A percentile compares a stretch with the other conserved stretches of the same genome.
These are phyloP conservation scores for Erysimum cheiri DNA, from an alignment of 441 rosid species.

Conservation along the genomic window DNA sequence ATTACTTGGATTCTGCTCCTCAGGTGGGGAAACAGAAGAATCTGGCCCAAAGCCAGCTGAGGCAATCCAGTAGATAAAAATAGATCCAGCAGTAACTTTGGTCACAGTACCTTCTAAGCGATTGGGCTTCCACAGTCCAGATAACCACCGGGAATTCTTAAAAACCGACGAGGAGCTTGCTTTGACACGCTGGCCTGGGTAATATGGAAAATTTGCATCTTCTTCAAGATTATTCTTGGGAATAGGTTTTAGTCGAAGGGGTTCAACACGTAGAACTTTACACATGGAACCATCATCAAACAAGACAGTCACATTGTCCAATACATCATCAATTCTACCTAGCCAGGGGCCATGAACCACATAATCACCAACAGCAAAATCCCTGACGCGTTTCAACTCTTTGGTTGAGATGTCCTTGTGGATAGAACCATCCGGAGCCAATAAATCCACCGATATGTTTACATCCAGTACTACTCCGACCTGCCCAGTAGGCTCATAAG, in stretches of 20 bases:
- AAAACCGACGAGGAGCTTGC: constrained; percentile 86
- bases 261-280: constrained; percentile 85
- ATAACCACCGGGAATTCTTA: constrained; percentile 81
- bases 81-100: constrained; percentile 83
- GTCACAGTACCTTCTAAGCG: constrained; percentile 93
- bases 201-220: constrained; percentile 80
- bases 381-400: constrained; percentile 84
- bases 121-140: constrained; percentile 89
- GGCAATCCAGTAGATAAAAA: constrained; percentile 93
- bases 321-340: constrained; percentile 91
- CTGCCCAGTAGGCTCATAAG: constrained; percentile 86
- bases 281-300: constrained; percentile 96
- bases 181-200: constrained; percentile 95
- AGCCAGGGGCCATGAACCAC: constrained; percentile 95
- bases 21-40: constrained; percentile 87
- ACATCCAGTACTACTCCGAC: constrained; percentile 90
- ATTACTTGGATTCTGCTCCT: constrained; percentile 88
- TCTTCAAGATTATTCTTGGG: constrained; percentile 79
- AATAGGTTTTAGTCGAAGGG: constrained; percentile 71
- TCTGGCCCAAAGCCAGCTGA: constrained; percentile 93
- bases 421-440: constrained; percentile 70
- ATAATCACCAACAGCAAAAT: constrained; percentile 83
- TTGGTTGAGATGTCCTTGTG: constrained; percentile 68
- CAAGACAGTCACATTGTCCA: constrained; percentile 90
- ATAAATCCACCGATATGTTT: constrained; percentile 71